Conservation (phyloP, 2,329 filamentous ascomycete genomes). For the Ceratocystis albifundus region DNA sequence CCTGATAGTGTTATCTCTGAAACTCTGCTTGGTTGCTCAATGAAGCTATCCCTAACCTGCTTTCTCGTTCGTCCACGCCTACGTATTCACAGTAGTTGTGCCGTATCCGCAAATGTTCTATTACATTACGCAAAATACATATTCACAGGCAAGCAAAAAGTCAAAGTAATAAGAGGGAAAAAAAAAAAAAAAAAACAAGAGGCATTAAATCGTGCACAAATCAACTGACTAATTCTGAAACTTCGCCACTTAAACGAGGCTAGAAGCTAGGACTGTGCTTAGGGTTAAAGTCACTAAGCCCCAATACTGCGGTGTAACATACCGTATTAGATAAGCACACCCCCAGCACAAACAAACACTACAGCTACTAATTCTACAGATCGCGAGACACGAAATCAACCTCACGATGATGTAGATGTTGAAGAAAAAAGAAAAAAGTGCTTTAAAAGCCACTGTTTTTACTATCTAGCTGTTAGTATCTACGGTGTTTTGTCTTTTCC, state of each 20-base stretch:
- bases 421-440: too few species aligned
- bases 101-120: not conserved
- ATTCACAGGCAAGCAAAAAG: not conserved
- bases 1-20: too few species aligned
- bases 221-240: not conserved
- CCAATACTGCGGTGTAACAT: not conserved
- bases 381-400: not conserved
- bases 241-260: not conserved
- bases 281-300: not conserved
- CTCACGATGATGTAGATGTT: too few species aligned
- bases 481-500: too few species aligned
- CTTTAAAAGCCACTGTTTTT: too few species aligned
- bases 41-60: not conserved
- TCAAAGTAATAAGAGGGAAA: not conserved
- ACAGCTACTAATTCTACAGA: not conserved
- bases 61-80: not conserved
- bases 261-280: not conserved
- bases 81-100: too few species aligned
- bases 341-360: not conserved
- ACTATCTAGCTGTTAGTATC: too few species aligned
- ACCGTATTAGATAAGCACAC: not conserved
- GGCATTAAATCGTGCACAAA: not conserved
- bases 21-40: not conserved
- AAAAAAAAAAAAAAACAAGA: not conserved
- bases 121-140: not conserved